Conservation (phyloP, 768 basidiomycete genomes). For the Auricularia auricula-judae region DNA sequence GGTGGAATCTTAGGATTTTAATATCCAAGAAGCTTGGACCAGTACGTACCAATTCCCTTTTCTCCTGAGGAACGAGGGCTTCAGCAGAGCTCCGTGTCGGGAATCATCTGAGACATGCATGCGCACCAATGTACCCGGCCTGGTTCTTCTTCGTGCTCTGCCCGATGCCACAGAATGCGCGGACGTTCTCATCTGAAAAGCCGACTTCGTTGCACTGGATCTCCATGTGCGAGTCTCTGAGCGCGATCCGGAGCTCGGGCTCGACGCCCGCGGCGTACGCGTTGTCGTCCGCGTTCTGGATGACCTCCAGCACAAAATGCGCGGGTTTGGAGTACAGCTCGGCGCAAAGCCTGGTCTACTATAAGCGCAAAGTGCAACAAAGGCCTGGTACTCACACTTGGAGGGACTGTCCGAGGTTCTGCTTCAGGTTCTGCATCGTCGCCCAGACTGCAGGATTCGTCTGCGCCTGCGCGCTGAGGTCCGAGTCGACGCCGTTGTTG, state of each 20-base stretch:
- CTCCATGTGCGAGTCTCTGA: conserved; percentile 7
- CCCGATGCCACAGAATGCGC: conserved; percentile 17
- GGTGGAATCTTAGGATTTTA: neutral
- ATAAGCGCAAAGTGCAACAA: too few species aligned
- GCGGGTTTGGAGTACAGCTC: conserved; percentile 17
- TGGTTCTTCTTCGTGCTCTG: conserved; percentile 15
- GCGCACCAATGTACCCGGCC: conserved; percentile 9
- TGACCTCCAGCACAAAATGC: conserved; percentile 18
- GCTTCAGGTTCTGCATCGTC: neutral
- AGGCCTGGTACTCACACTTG: neutral
- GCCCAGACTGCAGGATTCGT: neutral
- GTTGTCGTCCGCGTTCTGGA: conserved; percentile 21
- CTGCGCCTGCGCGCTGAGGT: neutral
- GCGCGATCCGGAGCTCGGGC: conserved; percentile 9
- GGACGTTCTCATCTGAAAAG: conserved; percentile 12
- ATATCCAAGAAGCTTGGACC: neutral
- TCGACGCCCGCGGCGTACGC: conserved; percentile 5
- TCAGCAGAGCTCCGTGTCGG: neutral
- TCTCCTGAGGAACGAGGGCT: conserved; percentile 12
- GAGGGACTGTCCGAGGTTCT: neutral
- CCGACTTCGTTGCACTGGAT: conserved; percentile 17
- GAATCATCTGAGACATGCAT: neutral
- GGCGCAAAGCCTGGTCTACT: conserved; percentile 9
- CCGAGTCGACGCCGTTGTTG: neutral
- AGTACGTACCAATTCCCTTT: conserved; percentile 17